Conservation (phyloP, 1,284 basidiomycete species). For the Pholiota adiposa region DNA sequence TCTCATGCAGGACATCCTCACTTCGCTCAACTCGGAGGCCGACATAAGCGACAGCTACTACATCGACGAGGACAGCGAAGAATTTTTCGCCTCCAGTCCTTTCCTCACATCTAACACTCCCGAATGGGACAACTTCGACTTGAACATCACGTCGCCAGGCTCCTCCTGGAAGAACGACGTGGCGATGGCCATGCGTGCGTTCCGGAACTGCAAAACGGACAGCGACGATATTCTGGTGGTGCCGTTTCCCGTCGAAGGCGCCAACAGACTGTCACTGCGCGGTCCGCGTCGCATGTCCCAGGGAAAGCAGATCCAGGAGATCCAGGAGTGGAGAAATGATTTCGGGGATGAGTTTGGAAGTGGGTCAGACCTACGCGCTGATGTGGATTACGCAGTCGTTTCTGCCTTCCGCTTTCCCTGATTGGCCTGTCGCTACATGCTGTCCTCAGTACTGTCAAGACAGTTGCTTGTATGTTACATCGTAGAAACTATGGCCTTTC, state of each 20-base stretch:
- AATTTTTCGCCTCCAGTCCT: background rate
- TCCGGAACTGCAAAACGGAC: slow-evolving; percentile 9
- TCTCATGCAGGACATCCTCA: background rate
- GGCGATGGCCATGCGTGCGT: slow-evolving; percentile 12
- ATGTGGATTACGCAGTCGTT: background rate
- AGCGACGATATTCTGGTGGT: slow-evolving; percentile 9
- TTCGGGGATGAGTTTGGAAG: background rate
- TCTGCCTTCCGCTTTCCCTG: slow-evolving; percentile 7
- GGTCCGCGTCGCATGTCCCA: background rate
- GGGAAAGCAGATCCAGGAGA: slow-evolving; percentile 1
- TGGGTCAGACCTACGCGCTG: background rate
- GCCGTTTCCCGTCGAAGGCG: background rate
- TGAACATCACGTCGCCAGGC: background rate
- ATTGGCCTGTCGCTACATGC: background rate
- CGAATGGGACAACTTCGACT: background rate
- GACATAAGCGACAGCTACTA: slow-evolving; percentile 5
- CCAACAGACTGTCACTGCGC: background rate
- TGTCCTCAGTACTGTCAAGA: too few relatives aligned
- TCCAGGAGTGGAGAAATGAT: slow-evolving; percentile 13
- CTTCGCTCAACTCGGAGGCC: background rate
- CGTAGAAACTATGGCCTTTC: too few relatives aligned
- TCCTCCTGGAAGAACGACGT: slow-evolving; percentile 14
- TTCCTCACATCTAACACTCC: background rate
- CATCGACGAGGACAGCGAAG: background rate
- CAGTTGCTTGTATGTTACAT: too few relatives aligned